Percentiles rank a stretch among this genome's conserved stretches.
Evolutionary conservation across 176 grass and related monocot genomes (phyloP).

Genomic region (maize (Zea mays)): DNA sequence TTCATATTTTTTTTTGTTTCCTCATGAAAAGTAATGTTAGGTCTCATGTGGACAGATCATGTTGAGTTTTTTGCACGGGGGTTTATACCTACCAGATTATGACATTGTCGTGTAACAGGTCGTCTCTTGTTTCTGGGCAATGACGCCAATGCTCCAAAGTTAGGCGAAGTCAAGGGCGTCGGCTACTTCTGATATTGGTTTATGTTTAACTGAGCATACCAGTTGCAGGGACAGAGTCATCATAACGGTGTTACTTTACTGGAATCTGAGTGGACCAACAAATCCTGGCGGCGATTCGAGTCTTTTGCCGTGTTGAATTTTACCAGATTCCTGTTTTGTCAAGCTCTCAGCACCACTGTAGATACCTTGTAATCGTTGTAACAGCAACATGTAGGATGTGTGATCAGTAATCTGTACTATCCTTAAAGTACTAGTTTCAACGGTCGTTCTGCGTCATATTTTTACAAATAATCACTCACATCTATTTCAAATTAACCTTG

Average conservation of each 20-base stretch:
- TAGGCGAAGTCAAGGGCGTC: constrained; percentile 46
- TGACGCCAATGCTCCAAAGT: constrained; percentile 37
- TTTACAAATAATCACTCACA: too few relatives aligned
- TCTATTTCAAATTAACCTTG: too few relatives aligned
- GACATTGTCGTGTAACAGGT: constrained; percentile 33
- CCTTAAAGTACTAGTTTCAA: too few relatives aligned
- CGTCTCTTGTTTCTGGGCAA: constrained; percentile 69
- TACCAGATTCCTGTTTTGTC: neutral
- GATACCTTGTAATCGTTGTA: constrained; percentile 24
- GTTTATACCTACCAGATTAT: constrained; percentile 14
- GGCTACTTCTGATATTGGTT: constrained; percentile 61
- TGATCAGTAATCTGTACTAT: neutral
- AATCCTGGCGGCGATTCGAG: neutral
- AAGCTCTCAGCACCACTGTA: constrained; percentile 21
- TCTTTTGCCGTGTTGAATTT: neutral
- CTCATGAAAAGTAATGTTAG: constrained; percentile 6
- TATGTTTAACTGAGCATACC: neutral
- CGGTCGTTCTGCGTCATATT: too few relatives aligned
- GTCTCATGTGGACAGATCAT: neutral
- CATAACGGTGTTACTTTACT: neutral
- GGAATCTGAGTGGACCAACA: constrained; percentile 19
- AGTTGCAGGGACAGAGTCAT: neutral
- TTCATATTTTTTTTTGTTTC: neutral
- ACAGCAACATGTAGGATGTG: neutral
- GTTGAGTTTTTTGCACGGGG: neutral